Percentiles rank a stretch among this genome's conserved stretches.
Conservation (phyloP, 306 rosid species). For the Quercus glauca region DNA sequence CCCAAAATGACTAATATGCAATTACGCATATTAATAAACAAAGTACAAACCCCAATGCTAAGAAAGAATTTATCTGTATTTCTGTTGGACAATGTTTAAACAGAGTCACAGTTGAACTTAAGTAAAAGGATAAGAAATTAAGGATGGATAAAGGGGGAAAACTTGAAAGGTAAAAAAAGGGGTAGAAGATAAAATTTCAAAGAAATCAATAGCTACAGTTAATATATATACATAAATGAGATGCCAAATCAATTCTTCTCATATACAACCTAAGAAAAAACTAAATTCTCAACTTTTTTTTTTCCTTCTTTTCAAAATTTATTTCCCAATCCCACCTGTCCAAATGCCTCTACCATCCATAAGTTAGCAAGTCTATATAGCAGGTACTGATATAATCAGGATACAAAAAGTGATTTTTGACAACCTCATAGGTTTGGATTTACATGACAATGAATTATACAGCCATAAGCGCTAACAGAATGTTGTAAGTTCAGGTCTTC, state of each 20-base stretch:
- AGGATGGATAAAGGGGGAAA: background rate
- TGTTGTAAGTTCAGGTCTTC: background rate
- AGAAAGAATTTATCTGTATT: background rate
- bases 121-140: background rate
- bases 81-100: background rate
- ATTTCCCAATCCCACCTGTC: background rate
- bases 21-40: background rate
- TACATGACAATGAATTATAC: conserved; percentile 8
- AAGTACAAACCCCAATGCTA: background rate
- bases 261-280: too few relatives aligned
- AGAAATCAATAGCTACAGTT: background rate
- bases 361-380: conserved; percentile 31
- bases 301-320: background rate
- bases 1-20: background rate
- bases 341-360: conserved; percentile 19
- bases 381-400: conserved; percentile 24
- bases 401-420: conserved; percentile 19
- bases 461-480: conserved; percentile 20
- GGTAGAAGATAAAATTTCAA: background rate
- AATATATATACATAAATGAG: background rate
- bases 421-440: conserved; percentile 15
- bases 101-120: background rate
- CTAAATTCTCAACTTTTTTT: background rate
- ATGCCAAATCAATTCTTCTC: background rate
- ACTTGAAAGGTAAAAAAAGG: background rate